Evolutionary conservation across 495 filamentous ascomycete genomes (phyloP), one percentile per base, ranked within the genome.

Genomic region (Rhypophila decipiens): DNA sequence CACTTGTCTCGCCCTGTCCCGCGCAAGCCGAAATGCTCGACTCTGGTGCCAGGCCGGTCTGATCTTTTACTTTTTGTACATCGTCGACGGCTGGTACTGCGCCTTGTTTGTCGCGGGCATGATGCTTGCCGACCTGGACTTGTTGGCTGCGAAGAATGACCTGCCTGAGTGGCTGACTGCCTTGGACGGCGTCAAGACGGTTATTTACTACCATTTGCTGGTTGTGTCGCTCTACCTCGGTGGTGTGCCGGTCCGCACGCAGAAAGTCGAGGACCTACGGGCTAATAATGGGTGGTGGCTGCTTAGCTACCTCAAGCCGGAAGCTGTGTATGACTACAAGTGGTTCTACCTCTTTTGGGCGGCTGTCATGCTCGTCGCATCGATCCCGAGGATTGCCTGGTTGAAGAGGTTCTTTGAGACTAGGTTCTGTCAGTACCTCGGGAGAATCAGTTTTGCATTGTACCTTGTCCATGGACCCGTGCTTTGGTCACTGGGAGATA

Each of bases 381-480:
- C 70, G 24, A 70, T 78, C n/a, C 69, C 72, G 13, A 60, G 57
- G 39, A 58, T 68, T 20, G 29, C 22, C n/a, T 67, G 58, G 63
- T 53, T 73, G 12, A 74, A 78, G 50, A 66, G 67, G 46, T 68
- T 81, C 29, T 84, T 84, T 61, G 76, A 73, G 46, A 74, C 74
- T 41, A 65, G 66, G 2, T 61, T 83, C 39, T 80, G 79, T 40
- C 82, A 83, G 58, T 84, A 82, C 50, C 69, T 86, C 8, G 82
- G 81, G 24, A 74, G 77, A 46, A 71, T 86, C 37, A 83, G 79
- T 0, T 86, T 72, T 53, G 70, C 77, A 10, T 75, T 86, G 15
- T 86, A 86, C 46, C 71, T 86, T 35, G 75, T 84, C 13, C 82
- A 86, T 50, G 79, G 78, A 4, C 77, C 78, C 2, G 71, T 86